phyloP scores from a whole-genome alignment of 371 early-diverging fungal species.

The Mycotypha africana region DNA sequence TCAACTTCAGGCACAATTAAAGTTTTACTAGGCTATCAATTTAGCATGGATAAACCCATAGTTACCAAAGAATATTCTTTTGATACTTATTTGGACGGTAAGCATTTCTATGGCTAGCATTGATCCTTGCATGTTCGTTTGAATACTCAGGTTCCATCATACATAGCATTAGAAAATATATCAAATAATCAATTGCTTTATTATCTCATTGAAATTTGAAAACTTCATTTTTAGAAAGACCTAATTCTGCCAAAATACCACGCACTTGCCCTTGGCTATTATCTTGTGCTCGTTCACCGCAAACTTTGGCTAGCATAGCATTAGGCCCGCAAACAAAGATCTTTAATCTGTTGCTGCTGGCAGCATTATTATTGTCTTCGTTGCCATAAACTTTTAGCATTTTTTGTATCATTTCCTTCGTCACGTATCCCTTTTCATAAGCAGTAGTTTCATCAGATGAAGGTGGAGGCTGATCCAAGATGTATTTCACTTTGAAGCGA shows the following conservation, averaged over 20 bases:
- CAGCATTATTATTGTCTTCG: too few relatives aligned
- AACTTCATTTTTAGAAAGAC: constrained; percentile 28
- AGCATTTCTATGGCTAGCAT: too few relatives aligned
- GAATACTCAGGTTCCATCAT: too few relatives aligned
- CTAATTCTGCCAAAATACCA: constrained; percentile 30
- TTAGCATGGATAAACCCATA: too few relatives aligned
- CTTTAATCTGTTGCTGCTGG: constrained; percentile 7
- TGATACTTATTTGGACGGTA: too few relatives aligned
- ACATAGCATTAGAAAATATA: too few relatives aligned
- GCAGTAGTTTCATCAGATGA: constrained; percentile 16
- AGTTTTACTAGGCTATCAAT: too few relatives aligned
- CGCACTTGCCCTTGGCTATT: constrained; percentile 36
- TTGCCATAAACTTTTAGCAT: too few relatives aligned
- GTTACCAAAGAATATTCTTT: too few relatives aligned
- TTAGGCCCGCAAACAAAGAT: constrained; percentile 47
- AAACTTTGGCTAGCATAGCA: constrained; percentile 30
- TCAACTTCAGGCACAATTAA: too few relatives aligned
- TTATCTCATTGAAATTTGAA: constrained; percentile 43
- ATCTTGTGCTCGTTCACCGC: constrained; percentile 38
- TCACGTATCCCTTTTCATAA: constrained; percentile 15
- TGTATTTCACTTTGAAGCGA: constrained; percentile 31
- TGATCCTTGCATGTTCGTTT: too few relatives aligned
- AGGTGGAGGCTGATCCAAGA: constrained; percentile 20
- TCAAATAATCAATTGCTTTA: too few relatives aligned
- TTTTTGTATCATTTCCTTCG: constrained; percentile 11